Base-by-base conservation (phyloP, 441 rosid species). In the Kokia cookei region DNA sequence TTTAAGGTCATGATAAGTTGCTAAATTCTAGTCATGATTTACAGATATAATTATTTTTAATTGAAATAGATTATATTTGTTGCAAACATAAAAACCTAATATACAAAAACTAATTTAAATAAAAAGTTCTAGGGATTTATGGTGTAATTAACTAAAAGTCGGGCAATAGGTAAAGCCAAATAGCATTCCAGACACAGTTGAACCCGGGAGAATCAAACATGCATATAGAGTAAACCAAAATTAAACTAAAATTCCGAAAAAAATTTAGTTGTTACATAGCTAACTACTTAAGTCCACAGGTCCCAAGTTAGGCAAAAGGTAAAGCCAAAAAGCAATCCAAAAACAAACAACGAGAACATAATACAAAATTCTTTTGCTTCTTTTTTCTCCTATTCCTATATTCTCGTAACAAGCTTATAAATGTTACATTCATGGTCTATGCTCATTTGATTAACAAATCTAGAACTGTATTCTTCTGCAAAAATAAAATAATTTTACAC, bases 341-440 rank as follows among this genome's bases (percentile, higher is more conserved):
- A 17, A 53, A 53, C 43, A 42, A 43, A 59, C 22, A 45, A 48
- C 2, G 55, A 72, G 29, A 54, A 54, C 47, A 72, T 72, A 35
- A 51, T 74, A 68, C 79, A 83, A 79, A 82, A 75, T 67, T 79
- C 43, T 40, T 62, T 68, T 53, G 32, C 24, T 53, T 42, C 15
- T 37, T 54, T 63, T 71, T 68, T 32, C 35, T 48, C 70, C 73
- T 62, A 29, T 54, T 76, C 61, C 26, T 29, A 43, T 35, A 50
- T 65, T 69, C 62, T 67, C 70, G 26, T 27, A 53, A 67, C 47
- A 66, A 45, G 75, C 76, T 77, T 48, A 60, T 61, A 40, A 72
- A 64, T 27, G 73, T 76, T 73, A 79, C 84, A 81, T 63, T 64
- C 73, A 64, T 37, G 77, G 69, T 72, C 69, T 42, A 75, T 75